Evolutionary conservation across 2,329 filamentous ascomycete genomes (phyloP), one percentile per base, ranked within the genome.

Genomic region (Thermoascus crustaceus): DNA sequence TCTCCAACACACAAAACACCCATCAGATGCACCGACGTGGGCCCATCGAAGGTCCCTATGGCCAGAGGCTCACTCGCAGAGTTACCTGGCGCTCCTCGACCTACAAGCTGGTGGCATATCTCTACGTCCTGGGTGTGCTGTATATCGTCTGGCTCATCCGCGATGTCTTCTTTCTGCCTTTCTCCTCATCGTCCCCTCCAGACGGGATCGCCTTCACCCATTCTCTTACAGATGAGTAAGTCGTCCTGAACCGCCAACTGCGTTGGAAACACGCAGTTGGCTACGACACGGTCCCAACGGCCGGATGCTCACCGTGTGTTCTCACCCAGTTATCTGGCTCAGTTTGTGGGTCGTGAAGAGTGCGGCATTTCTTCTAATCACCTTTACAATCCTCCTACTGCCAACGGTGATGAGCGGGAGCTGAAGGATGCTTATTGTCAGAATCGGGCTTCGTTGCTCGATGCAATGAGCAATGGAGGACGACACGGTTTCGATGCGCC

Each of bases 31-130:
- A 43, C 36, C 57, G 53, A 32, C 52, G 57, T 26, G 59, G 57
- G 7, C 59, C 58, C 29, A 61, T 63, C 42, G 59, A 62, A 42
- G 58, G 57, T n/a, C 60, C 60, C 21, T 50, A 57, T 46, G 60
- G 60, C 40, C 55, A 58, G 25, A 52, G 57, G 32, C 45, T 63
- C 24, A 58, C 59, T 40, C 58, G 60, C 20, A 52, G 60, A 42
- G 58, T 63, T 44, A 63, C 59, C 44, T 63, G 60, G 60, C 58
- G 60, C 22, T 63, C 60, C 8, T 62, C 59, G 10, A 61, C 59
- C 13, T 63, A 63, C 50, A 63, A 61, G 41, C 45, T 63, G 26
- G 53, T 63, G 48, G 58, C 60, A 5, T 61, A 56, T 24, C 45
- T 63, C 13, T 63, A 60, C 57, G 57, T 63, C 14, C 36, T 61